Conservation (phyloP, 495 filamentous ascomycete genomes). For the Trichoderma virens region DNA sequence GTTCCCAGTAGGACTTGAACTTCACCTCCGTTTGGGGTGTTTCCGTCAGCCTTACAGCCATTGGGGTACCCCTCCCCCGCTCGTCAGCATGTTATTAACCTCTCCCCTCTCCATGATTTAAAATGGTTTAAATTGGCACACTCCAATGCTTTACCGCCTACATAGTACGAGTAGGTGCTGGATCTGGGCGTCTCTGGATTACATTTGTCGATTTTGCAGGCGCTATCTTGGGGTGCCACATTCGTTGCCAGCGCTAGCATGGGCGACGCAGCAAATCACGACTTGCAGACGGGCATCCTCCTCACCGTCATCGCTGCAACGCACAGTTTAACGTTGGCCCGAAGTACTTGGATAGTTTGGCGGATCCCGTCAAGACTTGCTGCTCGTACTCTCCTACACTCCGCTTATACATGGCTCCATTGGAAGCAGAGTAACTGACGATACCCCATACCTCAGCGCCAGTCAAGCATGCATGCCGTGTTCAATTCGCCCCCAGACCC, state of each 20-base stretch:
- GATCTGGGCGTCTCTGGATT: neutral
- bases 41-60: slow-evolving; percentile 3
- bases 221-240: neutral
- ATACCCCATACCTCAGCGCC: neutral
- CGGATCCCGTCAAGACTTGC: neutral
- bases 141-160: no score
- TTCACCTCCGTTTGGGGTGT: neutral
- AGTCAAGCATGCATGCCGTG: neutral
- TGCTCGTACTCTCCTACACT: neutral
- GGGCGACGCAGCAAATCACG: neutral
- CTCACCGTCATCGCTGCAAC: neutral
- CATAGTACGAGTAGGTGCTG: neutral
- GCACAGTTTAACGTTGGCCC: neutral
- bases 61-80: slow-evolving; percentile 1
- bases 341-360: neutral
- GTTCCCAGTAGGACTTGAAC: neutral
- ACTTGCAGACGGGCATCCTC: neutral
- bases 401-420: no score
- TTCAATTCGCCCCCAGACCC: neutral
- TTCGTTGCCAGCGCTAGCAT: neutral
- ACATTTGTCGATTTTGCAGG: neutral
- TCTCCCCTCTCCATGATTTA: neutral
- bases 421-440: neutral
- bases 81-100: neutral
- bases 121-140: neutral